Base-by-base conservation (phyloP, 2,329 filamentous ascomycete species). In the Aureobasidium sp. region DNA sequence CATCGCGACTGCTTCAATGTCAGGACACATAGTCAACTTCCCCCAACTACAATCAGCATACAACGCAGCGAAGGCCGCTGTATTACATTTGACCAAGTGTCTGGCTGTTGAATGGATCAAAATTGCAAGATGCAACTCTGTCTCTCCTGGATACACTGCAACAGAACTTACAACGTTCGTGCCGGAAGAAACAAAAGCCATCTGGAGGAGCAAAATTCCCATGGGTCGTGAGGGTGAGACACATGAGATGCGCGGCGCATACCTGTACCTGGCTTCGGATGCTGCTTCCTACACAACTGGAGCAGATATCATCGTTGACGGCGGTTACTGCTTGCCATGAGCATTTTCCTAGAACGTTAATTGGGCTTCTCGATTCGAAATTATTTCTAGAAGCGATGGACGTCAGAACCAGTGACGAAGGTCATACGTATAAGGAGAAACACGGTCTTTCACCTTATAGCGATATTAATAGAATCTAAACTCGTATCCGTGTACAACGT, bases 251-350 rank as follows among this genome's bases (percentile, higher is more conserved):
- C 92, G 93, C 78, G 91, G 89, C 25, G 87, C 87, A 21, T 96
- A 89, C 72, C 75, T 95, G 51, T 94, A 91, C 74, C 79, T 95
- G 61, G 88, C 89, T 21, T 90, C 86, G 14, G 90, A 95, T 74
- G 90, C 90, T 4, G 84, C 87, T n/a, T 89, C 85, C 59, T 95
- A 91, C 76, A 91, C 87, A 21, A 95, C 90, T 9, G 90, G 85
- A 0, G 62, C 67, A 67, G 69, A 77, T 61, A 79, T 94, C 63
- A 76, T 89, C 65, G 82, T 92, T 51, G 90, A 94, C 72, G 61
- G 61, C 10, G 61, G 61, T 9, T 62, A 62, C 53, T 55, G 51
- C 36, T 45, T 62, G 27, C 61, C 61, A 2, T 62, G 14, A 62
- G 36, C 39, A 44, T 54, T 34, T 41, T 5, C 53, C 39, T 3